A percentile compares a stretch with the other conserved stretches of the same genome.
Conservation (phyloP, 805 yeast genomes). For the Metschnikowia proteae region DNA sequence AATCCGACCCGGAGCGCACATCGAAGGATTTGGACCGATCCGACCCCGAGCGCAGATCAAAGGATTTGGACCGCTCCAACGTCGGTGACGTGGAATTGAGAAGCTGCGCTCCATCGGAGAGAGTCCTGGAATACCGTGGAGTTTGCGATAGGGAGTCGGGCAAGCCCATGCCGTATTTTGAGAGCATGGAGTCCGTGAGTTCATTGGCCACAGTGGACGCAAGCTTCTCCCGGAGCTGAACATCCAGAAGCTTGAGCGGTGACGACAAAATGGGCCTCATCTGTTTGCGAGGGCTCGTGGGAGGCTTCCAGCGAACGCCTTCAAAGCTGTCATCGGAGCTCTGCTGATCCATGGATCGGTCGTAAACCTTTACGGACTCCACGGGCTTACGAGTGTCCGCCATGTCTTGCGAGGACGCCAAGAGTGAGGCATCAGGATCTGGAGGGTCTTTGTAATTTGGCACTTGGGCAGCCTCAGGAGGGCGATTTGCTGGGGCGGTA, state of each 20-base stretch:
- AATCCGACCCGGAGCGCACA: constrained; percentile 6
- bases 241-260: constrained; percentile 31
- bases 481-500: neutral
- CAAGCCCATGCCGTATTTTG: constrained; percentile 41
- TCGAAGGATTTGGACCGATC: constrained; percentile 36
- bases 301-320: constrained; percentile 31
- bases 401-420: neutral
- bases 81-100: constrained; percentile 27
- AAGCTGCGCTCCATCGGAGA: constrained; percentile 26
- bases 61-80: constrained; percentile 36
- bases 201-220: constrained; percentile 26
- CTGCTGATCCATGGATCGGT: constrained; percentile 23
- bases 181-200: constrained; percentile 35
- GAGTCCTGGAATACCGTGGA: constrained; percentile 33
- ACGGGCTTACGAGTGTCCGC: neutral
- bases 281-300: constrained; percentile 11
- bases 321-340: constrained; percentile 44
- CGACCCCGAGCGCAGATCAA: constrained; percentile 19
- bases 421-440: neutral
- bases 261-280: constrained; percentile 35
- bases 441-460: neutral
- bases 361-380: constrained; percentile 4
- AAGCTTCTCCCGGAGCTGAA: constrained; percentile 7
- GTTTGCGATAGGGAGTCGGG: constrained; percentile 29
- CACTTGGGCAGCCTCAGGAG: neutral